A percentile compares a stretch with the other conserved stretches of the same genome.
These are phyloP conservation scores for Pestalotiopsis sp. DNA, from an alignment of 2,329 filamentous ascomycete genomes.

Conservation along the genomic window DNA sequence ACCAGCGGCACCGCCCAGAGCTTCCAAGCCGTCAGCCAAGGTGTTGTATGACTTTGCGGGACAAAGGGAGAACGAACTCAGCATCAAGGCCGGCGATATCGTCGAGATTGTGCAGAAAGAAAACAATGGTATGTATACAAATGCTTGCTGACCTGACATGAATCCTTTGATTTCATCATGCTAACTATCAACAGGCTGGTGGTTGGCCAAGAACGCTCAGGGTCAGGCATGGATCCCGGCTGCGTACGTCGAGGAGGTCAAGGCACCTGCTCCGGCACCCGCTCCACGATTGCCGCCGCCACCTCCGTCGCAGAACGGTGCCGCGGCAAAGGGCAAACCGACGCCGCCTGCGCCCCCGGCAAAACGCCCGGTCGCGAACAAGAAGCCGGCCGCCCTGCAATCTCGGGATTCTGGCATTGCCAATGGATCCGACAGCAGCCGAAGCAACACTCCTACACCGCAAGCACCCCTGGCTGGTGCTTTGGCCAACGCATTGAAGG, in stretches of 20 bases:
- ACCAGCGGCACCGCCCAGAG: constrained; percentile 63
- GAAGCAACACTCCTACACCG: constrained; percentile 71
- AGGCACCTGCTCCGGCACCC: constrained; percentile 61
- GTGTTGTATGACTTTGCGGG: constrained; percentile 91
- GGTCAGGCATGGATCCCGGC: constrained; percentile 94
- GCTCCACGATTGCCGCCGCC: constrained; percentile 67
- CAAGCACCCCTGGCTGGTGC: constrained; percentile 65
- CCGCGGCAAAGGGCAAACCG: constrained; percentile 61
- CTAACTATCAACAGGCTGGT: constrained; percentile 74
- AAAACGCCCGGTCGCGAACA: constrained; percentile 73
- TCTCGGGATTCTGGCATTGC: constrained; percentile 72
- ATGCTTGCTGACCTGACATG: neutral
- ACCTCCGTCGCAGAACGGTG: constrained; percentile 51
- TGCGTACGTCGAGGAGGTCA: constrained; percentile 86
- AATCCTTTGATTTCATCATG: neutral
- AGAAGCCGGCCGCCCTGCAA: constrained; percentile 70
- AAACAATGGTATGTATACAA: constrained; percentile 81
- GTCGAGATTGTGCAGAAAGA: constrained; percentile 94
- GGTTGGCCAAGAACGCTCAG: constrained; percentile 75
- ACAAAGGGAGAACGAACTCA: constrained; percentile 82
- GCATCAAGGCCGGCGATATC: constrained; percentile 76
- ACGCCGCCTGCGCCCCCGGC: constrained; percentile 76
- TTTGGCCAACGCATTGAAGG: constrained; percentile 76
- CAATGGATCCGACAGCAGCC: constrained; percentile 61
- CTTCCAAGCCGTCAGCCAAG: constrained; percentile 76